Evolutionary conservation across 129 eudicot species (phyloP).

Genomic region (Pulicaria dysenterica): DNA sequence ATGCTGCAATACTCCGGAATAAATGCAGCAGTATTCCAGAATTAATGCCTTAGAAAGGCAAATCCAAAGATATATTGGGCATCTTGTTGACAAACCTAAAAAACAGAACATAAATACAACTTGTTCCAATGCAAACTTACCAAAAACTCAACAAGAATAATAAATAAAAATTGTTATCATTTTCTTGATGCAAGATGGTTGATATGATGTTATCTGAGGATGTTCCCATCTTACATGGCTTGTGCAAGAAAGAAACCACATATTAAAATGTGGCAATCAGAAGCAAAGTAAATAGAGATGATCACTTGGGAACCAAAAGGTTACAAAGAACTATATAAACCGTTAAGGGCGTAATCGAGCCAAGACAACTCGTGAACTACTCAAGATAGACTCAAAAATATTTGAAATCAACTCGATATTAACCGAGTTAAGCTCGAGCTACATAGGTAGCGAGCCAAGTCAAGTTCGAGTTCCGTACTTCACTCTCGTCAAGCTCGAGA

Average conservation of each 20-base stretch:
- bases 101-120: not conserved
- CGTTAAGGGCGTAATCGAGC: not conserved
- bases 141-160: not conserved
- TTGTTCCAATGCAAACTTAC: not conserved
- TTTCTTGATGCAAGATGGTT: not conserved
- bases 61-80: not conserved
- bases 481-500: too few relatives aligned
- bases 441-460: too few relatives aligned
- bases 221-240: slow-evolving; percentile 1
- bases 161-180: not conserved
- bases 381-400: too few relatives aligned
- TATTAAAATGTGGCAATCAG: not conserved
- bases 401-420: too few relatives aligned
- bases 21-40: slow-evolving; percentile 1
- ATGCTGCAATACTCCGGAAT: too few relatives aligned
- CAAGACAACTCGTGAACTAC: too few relatives aligned
- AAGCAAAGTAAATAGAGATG: not conserved
- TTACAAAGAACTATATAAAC: not conserved
- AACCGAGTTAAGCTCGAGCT: too few relatives aligned
- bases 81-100: too few relatives aligned
- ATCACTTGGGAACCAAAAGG: not conserved
- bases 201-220: slow-evolving; percentile 3
- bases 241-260: slow-evolving; percentile 11
- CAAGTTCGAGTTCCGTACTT: too few relatives aligned
- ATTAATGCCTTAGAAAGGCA: too few relatives aligned